A percentile compares a stretch with the other conserved stretches of the same genome.
phyloP scores from a whole-genome alignment of 2,329 filamentous ascomycete species.

The Trichoderma pleuroti region DNA sequence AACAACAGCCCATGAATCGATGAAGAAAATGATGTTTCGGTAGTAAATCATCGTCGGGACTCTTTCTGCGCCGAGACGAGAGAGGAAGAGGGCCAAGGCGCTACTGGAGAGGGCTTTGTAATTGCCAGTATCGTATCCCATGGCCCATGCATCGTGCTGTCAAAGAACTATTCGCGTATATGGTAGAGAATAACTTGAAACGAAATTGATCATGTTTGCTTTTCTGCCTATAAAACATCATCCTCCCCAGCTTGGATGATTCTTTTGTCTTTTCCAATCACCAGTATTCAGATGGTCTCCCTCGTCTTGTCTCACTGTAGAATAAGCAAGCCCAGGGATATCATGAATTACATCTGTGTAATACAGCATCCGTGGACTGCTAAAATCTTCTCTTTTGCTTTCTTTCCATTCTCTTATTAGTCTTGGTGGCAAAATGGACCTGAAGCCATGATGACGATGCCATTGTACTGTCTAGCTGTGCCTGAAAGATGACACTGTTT shows the following conservation, averaged over 20 bases:
- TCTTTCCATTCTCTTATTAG: rapidly evolving
- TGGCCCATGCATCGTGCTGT: not conserved
- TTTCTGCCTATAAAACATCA: not conserved
- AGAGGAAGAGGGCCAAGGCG: not conserved
- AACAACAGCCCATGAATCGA: not conserved
- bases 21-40: not conserved
- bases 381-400: not conserved
- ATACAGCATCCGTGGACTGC: not conserved
- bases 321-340: not conserved
- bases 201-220: not conserved
- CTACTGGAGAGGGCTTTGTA: not conserved
- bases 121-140: not conserved
- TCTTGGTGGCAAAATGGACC: not conserved
- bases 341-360: not conserved
- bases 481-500: not conserved
- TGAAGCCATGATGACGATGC: not conserved
- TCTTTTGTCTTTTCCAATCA: not conserved
- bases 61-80: not conserved
- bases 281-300: not conserved
- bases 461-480: not conserved
- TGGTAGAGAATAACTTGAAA: not conserved
- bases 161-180: not conserved
- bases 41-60: not conserved
- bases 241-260: not conserved
- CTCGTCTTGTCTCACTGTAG: not conserved